phyloP scores from a whole-genome alignment of 768 basidiomycete genomes.

The Auriscalpium orientale region DNA sequence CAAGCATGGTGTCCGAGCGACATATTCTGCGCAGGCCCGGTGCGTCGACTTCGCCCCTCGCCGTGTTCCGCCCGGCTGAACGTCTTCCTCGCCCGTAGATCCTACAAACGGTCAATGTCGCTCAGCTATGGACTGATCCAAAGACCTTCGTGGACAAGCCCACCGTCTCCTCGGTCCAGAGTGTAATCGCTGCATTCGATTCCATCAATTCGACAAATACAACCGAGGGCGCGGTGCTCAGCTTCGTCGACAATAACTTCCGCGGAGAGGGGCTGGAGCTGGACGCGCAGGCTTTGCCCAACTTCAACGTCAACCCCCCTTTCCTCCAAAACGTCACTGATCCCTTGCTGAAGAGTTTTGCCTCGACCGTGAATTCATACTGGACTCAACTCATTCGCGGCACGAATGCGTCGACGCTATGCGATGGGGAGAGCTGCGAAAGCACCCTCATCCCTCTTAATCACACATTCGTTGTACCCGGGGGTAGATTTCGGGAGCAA shows the following conservation, averaged over 20 bases:
- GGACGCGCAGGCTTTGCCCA: conserved; percentile 47
- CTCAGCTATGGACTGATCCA: conserved; percentile 64
- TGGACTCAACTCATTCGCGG: conserved; percentile 75
- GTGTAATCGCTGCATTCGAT: conserved; percentile 63
- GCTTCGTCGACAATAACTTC: conserved; percentile 71
- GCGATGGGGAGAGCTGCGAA: conserved; percentile 56
- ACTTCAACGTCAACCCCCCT: conserved; percentile 54
- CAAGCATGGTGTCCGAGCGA: conserved; percentile 73
- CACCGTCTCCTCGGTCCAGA: conserved; percentile 55
- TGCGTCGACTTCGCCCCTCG: conserved; percentile 28
- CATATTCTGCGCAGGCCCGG: conserved; percentile 76
- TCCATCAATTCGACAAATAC: conserved; percentile 31
- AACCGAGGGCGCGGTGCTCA: conserved; percentile 58
- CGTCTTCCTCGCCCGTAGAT: conserved; percentile 35
- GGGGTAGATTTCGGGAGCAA: conserved; percentile 78
- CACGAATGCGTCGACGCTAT: conserved; percentile 66
- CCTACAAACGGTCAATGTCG: conserved; percentile 81
- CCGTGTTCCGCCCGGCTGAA: not conserved
- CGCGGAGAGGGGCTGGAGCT: conserved; percentile 83
- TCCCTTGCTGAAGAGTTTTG: conserved; percentile 60
- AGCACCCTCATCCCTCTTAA: conserved; percentile 86
- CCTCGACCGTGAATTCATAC: conserved; percentile 74
- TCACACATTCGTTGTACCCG: conserved; percentile 86
- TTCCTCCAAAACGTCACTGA: conserved; percentile 69
- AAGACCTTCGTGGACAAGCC: conserved; percentile 92